Conservation (phyloP, 1,284 basidiomycete species). For the Mycena citricolor region DNA sequence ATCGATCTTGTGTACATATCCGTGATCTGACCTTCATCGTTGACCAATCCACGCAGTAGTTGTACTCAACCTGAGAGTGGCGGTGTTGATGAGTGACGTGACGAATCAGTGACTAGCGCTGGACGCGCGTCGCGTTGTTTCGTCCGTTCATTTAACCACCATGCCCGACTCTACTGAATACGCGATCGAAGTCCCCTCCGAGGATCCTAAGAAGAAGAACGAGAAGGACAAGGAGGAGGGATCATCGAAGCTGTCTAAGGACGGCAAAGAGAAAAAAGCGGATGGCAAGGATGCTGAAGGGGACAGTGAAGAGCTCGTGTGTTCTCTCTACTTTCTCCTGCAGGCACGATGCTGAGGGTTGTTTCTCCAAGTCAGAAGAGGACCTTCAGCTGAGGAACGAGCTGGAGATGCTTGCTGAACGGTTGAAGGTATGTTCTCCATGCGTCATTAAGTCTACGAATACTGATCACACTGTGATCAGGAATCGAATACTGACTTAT, state of each 20-base stretch:
- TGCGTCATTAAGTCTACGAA: too few species aligned
- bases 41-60: too few species aligned
- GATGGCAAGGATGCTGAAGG: conserved; percentile 59
- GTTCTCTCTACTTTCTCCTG: conserved; percentile 31
- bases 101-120: not conserved
- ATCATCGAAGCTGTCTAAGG: conserved; percentile 42
- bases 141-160: conserved; percentile 22
- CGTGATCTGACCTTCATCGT: too few species aligned
- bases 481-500: conserved; percentile 86
- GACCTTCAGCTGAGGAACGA: conserved; percentile 93
- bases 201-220: conserved; percentile 76
- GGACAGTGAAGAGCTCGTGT: conserved; percentile 82
- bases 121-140: conserved; percentile 14
- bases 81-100: conserved; percentile 1
- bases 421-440: conserved; percentile 69
- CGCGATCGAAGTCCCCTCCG: conserved; percentile 59
- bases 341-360: conserved; percentile 12
- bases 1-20: too few species aligned
- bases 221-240: conserved; percentile 44
- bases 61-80: too few species aligned
- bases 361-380: conserved; percentile 89
- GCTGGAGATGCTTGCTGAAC: conserved; percentile 96
- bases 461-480: conserved; percentile 37
- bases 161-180: conserved; percentile 62
- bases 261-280: conserved; percentile 62